Percentiles rank a stretch among this genome's conserved stretches.
Evolutionary conservation across 768 basidiomycete species (phyloP).

Genomic region (Strobilomyces dryophilus): DNA sequence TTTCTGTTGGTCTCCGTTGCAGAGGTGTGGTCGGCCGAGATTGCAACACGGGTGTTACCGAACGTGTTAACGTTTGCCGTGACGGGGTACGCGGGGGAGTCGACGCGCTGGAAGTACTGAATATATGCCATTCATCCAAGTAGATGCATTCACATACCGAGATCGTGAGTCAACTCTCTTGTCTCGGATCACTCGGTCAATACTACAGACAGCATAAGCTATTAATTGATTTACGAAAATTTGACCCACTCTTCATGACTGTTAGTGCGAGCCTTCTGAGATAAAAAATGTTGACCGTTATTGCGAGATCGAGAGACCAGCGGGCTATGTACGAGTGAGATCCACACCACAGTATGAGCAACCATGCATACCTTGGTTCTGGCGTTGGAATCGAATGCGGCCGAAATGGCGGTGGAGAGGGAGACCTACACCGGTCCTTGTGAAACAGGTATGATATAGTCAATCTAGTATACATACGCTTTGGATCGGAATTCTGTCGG

Average conservation of each 20-base stretch:
- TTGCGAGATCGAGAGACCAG: constrained; percentile 18
- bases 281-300: constrained; percentile 13
- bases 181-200: not conserved
- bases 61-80: constrained; percentile 13
- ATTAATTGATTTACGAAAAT: not conserved
- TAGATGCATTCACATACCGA: constrained; percentile 10
- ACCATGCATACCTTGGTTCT: constrained; percentile 26
- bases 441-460: not conserved
- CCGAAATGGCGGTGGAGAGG: constrained; percentile 19
- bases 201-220: constrained; percentile 8
- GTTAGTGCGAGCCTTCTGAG: constrained; percentile 1
- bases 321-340: constrained; percentile 19
- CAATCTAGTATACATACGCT: constrained; percentile 16
- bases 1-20: not conserved
- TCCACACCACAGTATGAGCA: not conserved
- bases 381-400: constrained; percentile 27
- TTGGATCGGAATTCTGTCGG: constrained; percentile 22
- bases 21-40: constrained; percentile 13
- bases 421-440: constrained; percentile 8
- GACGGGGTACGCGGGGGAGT: constrained; percentile 15
- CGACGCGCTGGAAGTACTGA: constrained; percentile 9
- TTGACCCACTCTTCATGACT: constrained; percentile 12
- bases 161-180: constrained; percentile 7
- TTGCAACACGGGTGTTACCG: constrained; percentile 11
- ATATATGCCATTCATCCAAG: not conserved